These are phyloP conservation scores for Penicillium capsulatum DNA, from an alignment of 2,329 filamentous ascomycete genomes.

Conservation along the genomic window DNA sequence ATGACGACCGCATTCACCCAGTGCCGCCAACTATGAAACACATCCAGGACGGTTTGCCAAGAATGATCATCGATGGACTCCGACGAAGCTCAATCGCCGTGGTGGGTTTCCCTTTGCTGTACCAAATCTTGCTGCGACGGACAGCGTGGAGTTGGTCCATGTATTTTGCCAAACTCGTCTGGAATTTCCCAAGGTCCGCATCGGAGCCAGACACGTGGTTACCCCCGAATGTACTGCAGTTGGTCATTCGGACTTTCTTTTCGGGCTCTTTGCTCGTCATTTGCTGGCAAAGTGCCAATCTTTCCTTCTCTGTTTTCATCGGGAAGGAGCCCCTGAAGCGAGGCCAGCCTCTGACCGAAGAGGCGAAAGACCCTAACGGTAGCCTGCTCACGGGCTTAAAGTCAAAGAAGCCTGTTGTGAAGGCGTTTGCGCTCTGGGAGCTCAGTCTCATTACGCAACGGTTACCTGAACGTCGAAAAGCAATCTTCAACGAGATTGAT, in stretches of 20 bases:
- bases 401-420: constrained; percentile 73
- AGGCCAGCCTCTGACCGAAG: constrained; percentile 73
- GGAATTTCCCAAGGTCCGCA: constrained; percentile 69
- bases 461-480: constrained; percentile 69
- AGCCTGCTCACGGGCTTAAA: constrained; percentile 80
- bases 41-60: constrained; percentile 35
- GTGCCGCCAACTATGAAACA: constrained; percentile 36
- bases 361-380: constrained; percentile 87
- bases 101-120: constrained; percentile 53
- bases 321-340: constrained; percentile 78
- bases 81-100: constrained; percentile 39
- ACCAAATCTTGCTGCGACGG: constrained; percentile 59
- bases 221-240: constrained; percentile 54
- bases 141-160: constrained; percentile 67
- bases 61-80: constrained; percentile 32
- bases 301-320: constrained; percentile 75
- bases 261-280: constrained; percentile 65
- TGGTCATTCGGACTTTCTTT: constrained; percentile 54
- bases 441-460: constrained; percentile 72
- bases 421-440: constrained; percentile 88
- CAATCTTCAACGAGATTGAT: constrained; percentile 83
- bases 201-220: constrained; percentile 53
- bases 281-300: constrained; percentile 73
- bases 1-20: constrained; percentile 36
- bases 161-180: constrained; percentile 66